Evolutionary conservation across 1,139 yeast species (phyloP).

Genomic region (Keqinozyma sinolaborantium): DNA sequence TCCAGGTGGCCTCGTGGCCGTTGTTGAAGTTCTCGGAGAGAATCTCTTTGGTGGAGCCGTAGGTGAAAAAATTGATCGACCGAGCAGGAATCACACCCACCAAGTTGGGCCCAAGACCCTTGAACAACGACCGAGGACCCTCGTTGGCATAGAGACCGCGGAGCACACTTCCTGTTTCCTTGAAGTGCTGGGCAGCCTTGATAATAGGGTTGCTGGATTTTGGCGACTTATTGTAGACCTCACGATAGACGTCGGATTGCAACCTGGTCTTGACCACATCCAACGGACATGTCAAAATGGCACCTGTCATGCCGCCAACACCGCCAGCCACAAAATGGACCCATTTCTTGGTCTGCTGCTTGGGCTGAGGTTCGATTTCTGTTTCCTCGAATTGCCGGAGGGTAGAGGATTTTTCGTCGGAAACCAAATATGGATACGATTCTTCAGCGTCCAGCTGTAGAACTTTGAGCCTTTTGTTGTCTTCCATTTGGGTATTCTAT

Average conservation of each 20-base stretch:
- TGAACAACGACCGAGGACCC: slow-evolving; percentile 83
- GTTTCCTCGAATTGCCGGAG: slow-evolving; percentile 29
- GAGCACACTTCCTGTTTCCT: slow-evolving; percentile 76
- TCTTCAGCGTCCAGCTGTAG: slow-evolving; percentile 54
- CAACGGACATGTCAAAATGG: slow-evolving; percentile 87
- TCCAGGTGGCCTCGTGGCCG: slow-evolving; percentile 78
- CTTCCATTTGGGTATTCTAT: slow-evolving; percentile 1
- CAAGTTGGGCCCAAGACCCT: slow-evolving; percentile 93
- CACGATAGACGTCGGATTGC: slow-evolving; percentile 75
- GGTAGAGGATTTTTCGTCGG: slow-evolving; percentile 64
- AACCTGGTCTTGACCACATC: slow-evolving; percentile 95
- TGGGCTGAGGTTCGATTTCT: slow-evolving; percentile 7
- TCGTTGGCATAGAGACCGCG: slow-evolving; percentile 66
- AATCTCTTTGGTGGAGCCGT: slow-evolving; percentile 83
- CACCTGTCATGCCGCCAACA: slow-evolving; percentile 97
- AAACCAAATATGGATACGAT: slow-evolving; percentile 60
- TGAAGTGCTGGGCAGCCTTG: slow-evolving; percentile 65
- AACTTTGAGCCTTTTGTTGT: slow-evolving; percentile 13
- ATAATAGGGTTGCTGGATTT: slow-evolving; percentile 37
- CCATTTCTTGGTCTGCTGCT: slow-evolving; percentile 66
- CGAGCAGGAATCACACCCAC: slow-evolving; percentile 99
- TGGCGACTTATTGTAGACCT: slow-evolving; percentile 36
- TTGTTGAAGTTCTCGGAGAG: slow-evolving; percentile 61
- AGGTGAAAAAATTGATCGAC: slow-evolving; percentile 93
- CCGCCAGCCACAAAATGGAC: slow-evolving; percentile 99